These are phyloP conservation scores for Aspergillus oerlinghausenensis DNA, from an alignment of 2,329 filamentous ascomycete species.

Conservation along the genomic window DNA sequence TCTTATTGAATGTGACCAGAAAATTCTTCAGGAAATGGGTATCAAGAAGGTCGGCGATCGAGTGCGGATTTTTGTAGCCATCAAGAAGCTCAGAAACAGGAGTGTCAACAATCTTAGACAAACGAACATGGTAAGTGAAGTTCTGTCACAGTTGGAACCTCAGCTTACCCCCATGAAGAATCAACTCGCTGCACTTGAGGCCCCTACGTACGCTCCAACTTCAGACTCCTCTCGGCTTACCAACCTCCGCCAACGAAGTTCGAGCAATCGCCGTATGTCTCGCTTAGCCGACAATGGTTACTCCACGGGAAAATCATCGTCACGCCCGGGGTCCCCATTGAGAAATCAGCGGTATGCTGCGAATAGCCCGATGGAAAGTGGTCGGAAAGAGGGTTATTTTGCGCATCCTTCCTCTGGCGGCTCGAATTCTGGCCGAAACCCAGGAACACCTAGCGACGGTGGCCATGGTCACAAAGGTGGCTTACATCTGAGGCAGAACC, in stretches of 20 bases:
- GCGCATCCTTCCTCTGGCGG: conserved; percentile 51
- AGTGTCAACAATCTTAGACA: conserved; percentile 74
- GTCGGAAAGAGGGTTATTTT: conserved; percentile 54
- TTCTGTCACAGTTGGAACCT: not conserved
- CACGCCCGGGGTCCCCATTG: conserved; percentile 67
- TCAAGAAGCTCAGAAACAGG: conserved; percentile 76
- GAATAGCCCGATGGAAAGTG: conserved; percentile 53
- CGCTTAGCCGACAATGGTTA: conserved; percentile 41
- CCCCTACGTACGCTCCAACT: conserved; percentile 50
- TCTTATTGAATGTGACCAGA: conserved; percentile 92
- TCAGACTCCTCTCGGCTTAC: conserved; percentile 61
- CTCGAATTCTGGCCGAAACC: conserved; percentile 51
- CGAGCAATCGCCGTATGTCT: conserved; percentile 60
- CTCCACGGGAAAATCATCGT: conserved; percentile 52
- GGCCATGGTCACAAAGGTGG: conserved; percentile 59
- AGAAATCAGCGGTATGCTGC: conserved; percentile 57
- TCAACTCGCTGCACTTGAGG: conserved; percentile 76
- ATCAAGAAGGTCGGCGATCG: conserved; percentile 97
- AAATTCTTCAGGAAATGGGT: conserved; percentile 93
- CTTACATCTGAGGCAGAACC: conserved; percentile 72
- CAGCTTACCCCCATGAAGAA: conserved; percentile 52
- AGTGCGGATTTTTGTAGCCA: conserved; percentile 80
- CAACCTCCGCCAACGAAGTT: conserved; percentile 49
- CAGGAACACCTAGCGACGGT: conserved; percentile 60
- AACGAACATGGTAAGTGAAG: conserved; percentile 68